Evolutionary conservation across 2,329 filamentous ascomycete genomes (phyloP), one percentile per base, ranked within the genome.

Genomic region (Aspergillus ochraceoroseus): DNA sequence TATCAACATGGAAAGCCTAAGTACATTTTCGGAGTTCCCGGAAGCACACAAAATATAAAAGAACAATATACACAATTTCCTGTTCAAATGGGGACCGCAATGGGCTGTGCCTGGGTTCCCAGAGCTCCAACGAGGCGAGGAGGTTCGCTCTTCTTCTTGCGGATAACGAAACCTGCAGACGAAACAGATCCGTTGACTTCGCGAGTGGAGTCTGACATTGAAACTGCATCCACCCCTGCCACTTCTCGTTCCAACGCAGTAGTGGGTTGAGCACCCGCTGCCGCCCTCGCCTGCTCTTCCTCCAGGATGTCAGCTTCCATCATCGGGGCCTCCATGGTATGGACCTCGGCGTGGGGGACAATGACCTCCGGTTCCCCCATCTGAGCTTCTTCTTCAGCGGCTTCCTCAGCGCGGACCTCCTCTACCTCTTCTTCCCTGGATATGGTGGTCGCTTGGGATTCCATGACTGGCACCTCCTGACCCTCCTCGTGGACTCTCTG

Each of bases 11-110:
- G 15, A 18, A 38, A 32, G 15, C 11, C 31, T 39, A 40, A 32
- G 37, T 36, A 39, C 35, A 39, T 28, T 8, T 6, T 17, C n/a
- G n/a, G 13, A 4, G 12, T 9, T 11, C n/a, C 12, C 12, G 12
- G n/a, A 18, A n/a, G n/a, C n/a, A 18, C 15, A 32, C 12, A 19
- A 22, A 26, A 3, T 5, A 33, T 13, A 13, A n/a, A 7, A 14
- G 17, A 22, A 18, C 17, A 34, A 22, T 14, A 11, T 33, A 35
- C 19, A n/a, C 11, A 26, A n/a, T n/a, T 9, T 6, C 20, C 26
- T 7, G 8, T 12, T 41, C 18, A 49, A 29, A 47, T 44, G 12
- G 46, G 43, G 14, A 51, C 43, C 14, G 46, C 48, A 19, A 49
- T 12, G 9, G 41, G 46, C 32, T 48, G 43, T 7, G 36, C 19